Evolutionary conservation across 148 eudicot genomes (phyloP).

Genomic region (Camellia lanceoleosa): DNA sequence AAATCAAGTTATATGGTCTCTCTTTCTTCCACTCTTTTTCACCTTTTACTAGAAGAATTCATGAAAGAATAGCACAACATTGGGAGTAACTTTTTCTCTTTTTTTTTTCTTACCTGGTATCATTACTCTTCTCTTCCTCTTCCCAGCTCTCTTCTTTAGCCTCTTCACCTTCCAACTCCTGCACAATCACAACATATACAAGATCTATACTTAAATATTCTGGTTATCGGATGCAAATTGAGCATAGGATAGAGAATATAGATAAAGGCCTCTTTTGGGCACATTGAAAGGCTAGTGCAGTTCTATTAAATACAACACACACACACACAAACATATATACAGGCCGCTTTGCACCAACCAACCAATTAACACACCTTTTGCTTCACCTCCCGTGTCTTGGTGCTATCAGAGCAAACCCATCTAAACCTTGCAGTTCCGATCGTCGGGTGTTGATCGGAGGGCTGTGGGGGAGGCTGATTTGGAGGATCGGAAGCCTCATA

Average conservation of each 20-base stretch:
- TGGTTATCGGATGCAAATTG: slow-evolving; percentile 2
- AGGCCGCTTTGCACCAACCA: slow-evolving; percentile 5
- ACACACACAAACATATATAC: background rate
- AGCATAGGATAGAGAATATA: background rate
- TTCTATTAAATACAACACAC: background rate
- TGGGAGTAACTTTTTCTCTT: slow-evolving; percentile 9
- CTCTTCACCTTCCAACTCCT: slow-evolving; percentile 29
- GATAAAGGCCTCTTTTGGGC: slow-evolving; percentile 6
- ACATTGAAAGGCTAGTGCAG: slow-evolving; percentile 10
- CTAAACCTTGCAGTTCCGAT: slow-evolving; percentile 19
- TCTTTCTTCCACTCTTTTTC: background rate
- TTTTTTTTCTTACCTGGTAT: slow-evolving; percentile 27
- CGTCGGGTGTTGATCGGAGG: slow-evolving; percentile 30
- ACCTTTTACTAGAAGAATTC: slow-evolving; percentile 22
- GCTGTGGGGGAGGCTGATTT: slow-evolving; percentile 13
- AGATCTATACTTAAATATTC: background rate
- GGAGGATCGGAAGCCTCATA: slow-evolving; percentile 39
- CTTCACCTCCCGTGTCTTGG: background rate
- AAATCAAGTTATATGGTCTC: slow-evolving; percentile 13
- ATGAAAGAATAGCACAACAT: slow-evolving; percentile 4
- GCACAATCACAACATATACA: background rate
- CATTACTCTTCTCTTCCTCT: slow-evolving; percentile 17
- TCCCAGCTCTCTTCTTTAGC: slow-evolving; percentile 11
- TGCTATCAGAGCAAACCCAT: background rate
- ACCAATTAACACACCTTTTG: slow-evolving; percentile 11